Percentiles rank a stretch among this genome's conserved stretches.
These are phyloP conservation scores for Leccinum barrowsii DNA, from an alignment of 768 basidiomycete genomes.

Conservation along the genomic window DNA sequence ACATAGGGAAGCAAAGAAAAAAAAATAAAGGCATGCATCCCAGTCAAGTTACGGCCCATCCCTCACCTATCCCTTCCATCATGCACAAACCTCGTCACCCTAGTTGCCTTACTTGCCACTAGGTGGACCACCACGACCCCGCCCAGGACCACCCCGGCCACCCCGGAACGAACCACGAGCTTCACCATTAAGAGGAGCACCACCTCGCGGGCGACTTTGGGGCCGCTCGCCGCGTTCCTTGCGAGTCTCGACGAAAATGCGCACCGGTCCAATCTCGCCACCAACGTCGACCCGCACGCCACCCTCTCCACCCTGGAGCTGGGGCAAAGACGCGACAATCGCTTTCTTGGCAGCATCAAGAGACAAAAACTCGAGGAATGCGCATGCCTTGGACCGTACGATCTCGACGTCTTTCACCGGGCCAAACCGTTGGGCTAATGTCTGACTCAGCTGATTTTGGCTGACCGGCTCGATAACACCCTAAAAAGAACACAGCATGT, in stretches of 20 bases:
- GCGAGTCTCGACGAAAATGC: conserved; percentile 81
- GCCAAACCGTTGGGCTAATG: conserved; percentile 66
- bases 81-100: conserved; percentile 2
- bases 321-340: conserved; percentile 68
- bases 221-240: conserved; percentile 90
- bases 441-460: conserved; percentile 43
- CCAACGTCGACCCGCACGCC: conserved; percentile 77
- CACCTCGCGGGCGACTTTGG: conserved; percentile 56
- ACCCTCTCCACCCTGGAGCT: conserved; percentile 78
- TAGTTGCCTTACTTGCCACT: conserved; percentile 21
- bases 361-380: conserved; percentile 84
- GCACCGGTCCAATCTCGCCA: conserved; percentile 45
- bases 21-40: conserved; percentile 12
- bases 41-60: conserved; percentile 3
- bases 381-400: conserved; percentile 84
- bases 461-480: conserved; percentile 70
- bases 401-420: conserved; percentile 86
- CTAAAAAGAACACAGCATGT: conserved; percentile 33
- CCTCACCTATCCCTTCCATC: neutral
- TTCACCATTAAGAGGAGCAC: conserved; percentile 49
- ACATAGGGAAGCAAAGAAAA: conserved; percentile 11
- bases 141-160: conserved; percentile 42
- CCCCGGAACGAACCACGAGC: conserved; percentile 46
- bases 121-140: conserved; percentile 38
- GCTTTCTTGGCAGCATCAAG: conserved; percentile 84